A percentile compares a stretch with the other conserved stretches of the same genome.
These are phyloP conservation scores for Terfezia claveryi DNA, from an alignment of 495 filamentous ascomycete genomes.

Conservation along the genomic window DNA sequence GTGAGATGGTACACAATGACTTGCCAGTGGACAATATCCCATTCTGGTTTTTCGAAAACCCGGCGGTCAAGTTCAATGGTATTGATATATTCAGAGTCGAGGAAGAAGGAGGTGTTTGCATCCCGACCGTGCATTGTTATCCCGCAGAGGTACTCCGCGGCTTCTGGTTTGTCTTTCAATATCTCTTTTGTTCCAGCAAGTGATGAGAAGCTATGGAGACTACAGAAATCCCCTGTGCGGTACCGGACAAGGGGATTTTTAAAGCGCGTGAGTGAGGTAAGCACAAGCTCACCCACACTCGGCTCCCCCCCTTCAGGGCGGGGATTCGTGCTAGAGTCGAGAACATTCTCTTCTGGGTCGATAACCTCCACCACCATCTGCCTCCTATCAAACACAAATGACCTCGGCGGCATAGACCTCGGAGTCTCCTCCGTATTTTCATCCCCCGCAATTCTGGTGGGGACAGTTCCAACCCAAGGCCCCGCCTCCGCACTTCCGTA, in stretches of 20 bases:
- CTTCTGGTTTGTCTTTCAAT: slow-evolving; percentile 1
- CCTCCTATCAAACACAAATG: slow-evolving; percentile 21
- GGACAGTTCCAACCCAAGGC: too few relatives aligned
- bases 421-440: too few relatives aligned
- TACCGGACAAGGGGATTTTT: slow-evolving; percentile 25
- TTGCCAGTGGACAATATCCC: slow-evolving; percentile 22
- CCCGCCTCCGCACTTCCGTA: slow-evolving; percentile 2
- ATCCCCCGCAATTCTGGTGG: too few relatives aligned
- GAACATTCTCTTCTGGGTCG: background rate
- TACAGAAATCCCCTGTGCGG: slow-evolving; percentile 22
- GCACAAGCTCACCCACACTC: slow-evolving; percentile 16
- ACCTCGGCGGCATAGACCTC: background rate
- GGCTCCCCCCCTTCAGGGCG: too few relatives aligned
- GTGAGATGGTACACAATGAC: slow-evolving; percentile 14
- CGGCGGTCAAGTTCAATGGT: slow-evolving; percentile 2
- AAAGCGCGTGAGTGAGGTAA: slow-evolving; percentile 22
- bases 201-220: slow-evolving; percentile 17
- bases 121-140: slow-evolving; percentile 21
- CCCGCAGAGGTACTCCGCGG: slow-evolving; percentile 6
- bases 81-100: slow-evolving; percentile 21
- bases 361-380: slow-evolving; percentile 14
- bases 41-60: slow-evolving; percentile 10
- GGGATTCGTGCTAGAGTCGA: too few relatives aligned
- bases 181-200: background rate
- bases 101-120: slow-evolving; percentile 20